Evolutionary conservation across 1,139 yeast species (phyloP), one percentile per base, ranked within the genome.

Genomic region (Suhomyces panamericanus): DNA sequence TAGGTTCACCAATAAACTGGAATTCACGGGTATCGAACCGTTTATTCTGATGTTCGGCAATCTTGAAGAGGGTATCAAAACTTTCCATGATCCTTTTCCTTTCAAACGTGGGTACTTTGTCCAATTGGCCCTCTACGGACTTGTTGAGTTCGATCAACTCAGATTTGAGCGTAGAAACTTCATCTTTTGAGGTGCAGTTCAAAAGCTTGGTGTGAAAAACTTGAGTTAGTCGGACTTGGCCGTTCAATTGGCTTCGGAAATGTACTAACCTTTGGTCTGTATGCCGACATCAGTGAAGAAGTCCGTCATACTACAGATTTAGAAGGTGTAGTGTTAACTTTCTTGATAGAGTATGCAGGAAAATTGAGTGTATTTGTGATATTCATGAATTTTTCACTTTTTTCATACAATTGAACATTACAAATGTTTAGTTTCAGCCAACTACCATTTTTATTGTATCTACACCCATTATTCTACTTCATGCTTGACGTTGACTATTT

Each of bases 1-100:
- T 44, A 0, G 74, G 73, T 1, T 44, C 57, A 2, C 73, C 73
- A 17, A 33, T 41, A 39, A 69, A 69, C 29, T 42, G 40, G 42
- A 69, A 69, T 35, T 47, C 46, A 22, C 49, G 42, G 4, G 50
- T 42, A 24, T 49, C 52, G 12, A 66, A 40, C 26, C 50, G 53
- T 6, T 48, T 41, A 31, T 49, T 50, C 38, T 58, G 60, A 12
- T 50, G 47, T 10, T 60, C 64, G 9, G 62, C 42, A 10, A 53
- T 44, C 47, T 51, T 55, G 41, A 54, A 49, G 29, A 66, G 49
- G 17, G 51, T 33, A 2, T 53, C 56, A 11, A 60, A 44, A n/a
- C 47, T 39, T 12, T 49, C 55, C 6, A 45, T 43, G 20, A 54
- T 43, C 24, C 58, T 54, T 36, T 57, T 53, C 32, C 51, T 49